phyloP scores from a whole-genome alignment of 306 rosid genomes.

The Dryas alaskensis region DNA sequence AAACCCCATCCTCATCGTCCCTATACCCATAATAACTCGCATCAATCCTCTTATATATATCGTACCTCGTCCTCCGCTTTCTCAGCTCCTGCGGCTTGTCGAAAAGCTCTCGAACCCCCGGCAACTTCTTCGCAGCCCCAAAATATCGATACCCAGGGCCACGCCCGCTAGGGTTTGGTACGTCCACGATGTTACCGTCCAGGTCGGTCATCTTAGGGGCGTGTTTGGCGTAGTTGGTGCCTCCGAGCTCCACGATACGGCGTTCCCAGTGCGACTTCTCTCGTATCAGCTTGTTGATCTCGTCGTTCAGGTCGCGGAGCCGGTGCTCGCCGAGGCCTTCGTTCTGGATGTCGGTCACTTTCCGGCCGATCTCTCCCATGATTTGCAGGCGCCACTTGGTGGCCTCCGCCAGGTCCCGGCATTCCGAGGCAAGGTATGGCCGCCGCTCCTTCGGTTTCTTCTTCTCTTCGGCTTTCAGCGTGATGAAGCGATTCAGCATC shows the following conservation, averaged over 20 bases:
- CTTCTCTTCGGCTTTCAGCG: slow-evolving; percentile 86
- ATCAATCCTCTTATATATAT: slow-evolving; percentile 76
- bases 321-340: slow-evolving; percentile 96
- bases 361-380: slow-evolving; percentile 93
- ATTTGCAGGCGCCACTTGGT: slow-evolving; percentile 91
- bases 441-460: slow-evolving; percentile 87
- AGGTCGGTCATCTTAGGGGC: slow-evolving; percentile 90
- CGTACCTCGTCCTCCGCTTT: slow-evolving; percentile 77
- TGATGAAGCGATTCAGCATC: slow-evolving; percentile 78
- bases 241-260: slow-evolving; percentile 84
- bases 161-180: slow-evolving; percentile 89
- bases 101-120: slow-evolving; percentile 76
- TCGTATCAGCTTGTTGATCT: slow-evolving; percentile 80
- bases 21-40: slow-evolving; percentile 87
- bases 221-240: slow-evolving; percentile 60
- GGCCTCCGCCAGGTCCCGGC: slow-evolving; percentile 92
- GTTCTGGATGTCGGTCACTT: slow-evolving; percentile 97
- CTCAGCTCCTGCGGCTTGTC: slow-evolving; percentile 91
- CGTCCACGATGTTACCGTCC: slow-evolving; percentile 91
- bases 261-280: slow-evolving; percentile 88
- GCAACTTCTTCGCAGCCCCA: slow-evolving; percentile 87
- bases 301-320: slow-evolving; percentile 93
- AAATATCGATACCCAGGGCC: slow-evolving; percentile 90
- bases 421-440: slow-evolving; percentile 78
- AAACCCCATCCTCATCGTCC: slow-evolving; percentile 86